Base-by-base conservation (phyloP, 345 rosid genomes). In the Gossypium rotundifolium region DNA sequence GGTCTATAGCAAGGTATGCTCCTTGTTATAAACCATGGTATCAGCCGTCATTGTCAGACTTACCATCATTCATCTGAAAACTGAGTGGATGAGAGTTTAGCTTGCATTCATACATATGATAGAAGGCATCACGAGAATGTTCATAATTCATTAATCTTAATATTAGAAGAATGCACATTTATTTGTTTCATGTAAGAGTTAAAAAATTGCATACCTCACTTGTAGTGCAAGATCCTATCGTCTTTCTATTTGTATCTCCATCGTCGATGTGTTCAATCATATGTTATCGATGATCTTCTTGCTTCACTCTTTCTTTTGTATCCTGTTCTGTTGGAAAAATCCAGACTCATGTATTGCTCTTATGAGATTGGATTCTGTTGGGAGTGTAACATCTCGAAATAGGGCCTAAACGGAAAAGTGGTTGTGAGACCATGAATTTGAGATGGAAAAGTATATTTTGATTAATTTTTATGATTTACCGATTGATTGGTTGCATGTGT, bases 1-100 rank as follows among this genome's bases (percentile, higher is more conserved):
- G 74, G 87, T 88, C 82, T 91, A 88, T 79, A 78, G 78, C 7
- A 91, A 95, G 98, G 99, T 91, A 87, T 40, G 22, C 23, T 16
- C 5, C 38, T 75, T 60, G 4, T 59, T 25, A 45, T 65, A 65
- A 78, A 70, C 54, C 40, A 25, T 14, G 12, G 29, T 23, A 25
- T 48, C 22, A 48, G 57, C 58, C 23, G 38, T 44, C 38, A 29
- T 29, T 29, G 55, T 38, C 58, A 73, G 33, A 29, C 33, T 29
- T 29, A 29, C 0, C 33, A 29, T 29, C 4, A 3, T 29, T 29
- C 4, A 29, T 54, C 61, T 20, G 29, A 57, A 57, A 57, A 25
- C 14, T 20, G 29, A 9, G 27, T 54, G 17, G 61, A 25, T 54
- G 23, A 48, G 18, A 60, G 53, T 68, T 53, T 42, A 29, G 40